Evolutionary conservation across 805 yeast genomes (phyloP), one percentile per base, ranked within the genome.

Genomic region (Myxozyma mucilagina): DNA sequence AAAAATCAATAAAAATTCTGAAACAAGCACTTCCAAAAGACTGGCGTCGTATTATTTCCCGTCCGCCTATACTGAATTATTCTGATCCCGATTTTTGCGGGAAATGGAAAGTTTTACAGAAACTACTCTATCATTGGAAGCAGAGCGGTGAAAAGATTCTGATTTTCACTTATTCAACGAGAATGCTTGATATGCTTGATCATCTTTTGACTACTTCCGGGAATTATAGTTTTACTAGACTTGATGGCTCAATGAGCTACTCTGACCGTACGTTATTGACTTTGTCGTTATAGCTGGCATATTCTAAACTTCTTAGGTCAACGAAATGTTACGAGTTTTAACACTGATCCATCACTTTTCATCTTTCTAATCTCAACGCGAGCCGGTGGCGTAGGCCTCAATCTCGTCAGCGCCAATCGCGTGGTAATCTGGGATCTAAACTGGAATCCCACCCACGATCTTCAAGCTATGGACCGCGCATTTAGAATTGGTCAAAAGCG

Each of bases 401-500:
- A 63, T 38, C 58, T 63, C 4, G 64, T 60, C 2, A 56, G 64
- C 1, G 66, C 66, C 8, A 63, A 63, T 35, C 39, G 63, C 24
- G 66, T 60, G 11, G 64, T 63, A 18, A 48, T 63, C 4, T 63
- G 53, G 53, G 64, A 63, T 39, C 56, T 66, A 8, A 56, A 57
- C 44, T 63, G 64, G 66, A 63, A 63, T 32, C 66, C 66, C n/a
- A 49, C 65, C 10, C 59, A 63, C 16, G 66, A 63, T 29, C 36
- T 63, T 24, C 66, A 63, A 47, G 66, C 64, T 4, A 60, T 60
- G 53, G 64, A 63, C 45, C 59, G 66, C 8, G 66, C 64, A 7
- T 63, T 51, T 34, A 16, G 66, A 44, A 18, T 63, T 6, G 66
- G 66, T n/a, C 66, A 60, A 43, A 44, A 47, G 8, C 59, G 66